Conservation (phyloP, 768 basidiomycete genomes). For the Kondoa malvinella region DNA sequence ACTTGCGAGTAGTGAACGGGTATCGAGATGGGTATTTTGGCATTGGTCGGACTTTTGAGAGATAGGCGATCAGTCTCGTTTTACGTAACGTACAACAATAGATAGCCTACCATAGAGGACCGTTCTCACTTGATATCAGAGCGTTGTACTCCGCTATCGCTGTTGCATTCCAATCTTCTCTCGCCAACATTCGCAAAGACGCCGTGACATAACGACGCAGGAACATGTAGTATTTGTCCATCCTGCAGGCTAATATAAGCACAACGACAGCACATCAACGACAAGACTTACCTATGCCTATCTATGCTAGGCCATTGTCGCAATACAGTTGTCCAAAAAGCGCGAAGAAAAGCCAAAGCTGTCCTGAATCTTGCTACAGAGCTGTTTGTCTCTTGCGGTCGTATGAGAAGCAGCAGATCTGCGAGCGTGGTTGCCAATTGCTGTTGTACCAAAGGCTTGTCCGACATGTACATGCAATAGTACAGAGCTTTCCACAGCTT, state of each 20-base stretch:
- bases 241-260: constrained; percentile 36
- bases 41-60: constrained; percentile 35
- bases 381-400: constrained; percentile 23
- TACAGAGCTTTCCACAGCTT: constrained; percentile 97
- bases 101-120: constrained; percentile 79
- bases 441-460: constrained; percentile 92
- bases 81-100: no score
- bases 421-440: constrained; percentile 70
- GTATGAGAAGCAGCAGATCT: constrained; percentile 58
- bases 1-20: constrained; percentile 79
- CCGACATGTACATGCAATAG: constrained; percentile 99
- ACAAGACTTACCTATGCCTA: constrained; percentile 50
- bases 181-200: constrained; percentile 63
- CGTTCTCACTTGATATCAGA: constrained; percentile 48
- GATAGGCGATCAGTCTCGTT: no score
- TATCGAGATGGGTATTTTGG: constrained; percentile 58
- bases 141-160: constrained; percentile 47
- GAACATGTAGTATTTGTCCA: constrained; percentile 96
- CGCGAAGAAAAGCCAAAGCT: constrained; percentile 58
- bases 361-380: constrained; percentile 27
- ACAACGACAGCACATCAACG: neutral
- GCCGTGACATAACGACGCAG: constrained; percentile 74
- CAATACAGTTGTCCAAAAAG: constrained; percentile 79
- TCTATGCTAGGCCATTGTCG: constrained; percentile 92
- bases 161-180: constrained; percentile 49